A percentile compares a stretch with the other conserved stretches of the same genome.
These are phyloP conservation scores for Candida dubliniensis DNA, from an alignment of 1,139 yeast genomes.

Conservation along the genomic window DNA sequence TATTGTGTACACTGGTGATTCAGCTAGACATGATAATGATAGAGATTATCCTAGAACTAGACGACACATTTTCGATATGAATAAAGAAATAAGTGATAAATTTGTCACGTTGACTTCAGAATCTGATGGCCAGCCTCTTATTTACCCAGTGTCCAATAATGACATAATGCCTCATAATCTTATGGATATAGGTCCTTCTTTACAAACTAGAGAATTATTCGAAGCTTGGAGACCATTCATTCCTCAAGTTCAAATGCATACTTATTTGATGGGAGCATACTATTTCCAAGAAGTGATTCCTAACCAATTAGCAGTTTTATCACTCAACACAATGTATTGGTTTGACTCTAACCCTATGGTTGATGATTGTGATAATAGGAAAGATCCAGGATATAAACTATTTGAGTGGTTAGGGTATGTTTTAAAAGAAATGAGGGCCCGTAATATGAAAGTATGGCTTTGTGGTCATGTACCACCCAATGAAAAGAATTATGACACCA, in stretches of 20 bases:
- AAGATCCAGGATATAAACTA: slow-evolving; percentile 77
- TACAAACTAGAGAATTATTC: slow-evolving; percentile 75
- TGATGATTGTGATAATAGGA: slow-evolving; percentile 69
- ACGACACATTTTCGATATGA: slow-evolving; percentile 65
- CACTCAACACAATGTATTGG: slow-evolving; percentile 74
- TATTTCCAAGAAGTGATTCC: slow-evolving; percentile 78
- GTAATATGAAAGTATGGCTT: slow-evolving; percentile 83
- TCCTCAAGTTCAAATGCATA: slow-evolving; percentile 77
- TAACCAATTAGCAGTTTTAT: slow-evolving; percentile 68
- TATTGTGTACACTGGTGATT: slow-evolving; percentile 90
- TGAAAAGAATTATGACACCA: slow-evolving; percentile 68
- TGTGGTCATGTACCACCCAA: slow-evolving; percentile 89
- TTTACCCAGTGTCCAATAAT: slow-evolving; percentile 45
- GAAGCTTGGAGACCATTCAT: slow-evolving; percentile 71
- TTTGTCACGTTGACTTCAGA: slow-evolving; percentile 19
- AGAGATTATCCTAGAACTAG: slow-evolving; percentile 72
- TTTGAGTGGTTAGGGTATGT: slow-evolving; percentile 78
- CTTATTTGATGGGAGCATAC: slow-evolving; percentile 73
- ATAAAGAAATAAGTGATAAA: slow-evolving; percentile 59
- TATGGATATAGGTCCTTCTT: slow-evolving; percentile 81
- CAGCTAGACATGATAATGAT: slow-evolving; percentile 83
- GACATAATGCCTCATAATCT: slow-evolving; percentile 88
- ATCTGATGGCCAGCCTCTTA: neutral
- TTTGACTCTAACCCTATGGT: slow-evolving; percentile 78
- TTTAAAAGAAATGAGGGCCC: slow-evolving; percentile 67